Evolutionary conservation across 2,329 filamentous ascomycete species (phyloP).

Genomic region (Ceratocystis ficicola): DNA sequence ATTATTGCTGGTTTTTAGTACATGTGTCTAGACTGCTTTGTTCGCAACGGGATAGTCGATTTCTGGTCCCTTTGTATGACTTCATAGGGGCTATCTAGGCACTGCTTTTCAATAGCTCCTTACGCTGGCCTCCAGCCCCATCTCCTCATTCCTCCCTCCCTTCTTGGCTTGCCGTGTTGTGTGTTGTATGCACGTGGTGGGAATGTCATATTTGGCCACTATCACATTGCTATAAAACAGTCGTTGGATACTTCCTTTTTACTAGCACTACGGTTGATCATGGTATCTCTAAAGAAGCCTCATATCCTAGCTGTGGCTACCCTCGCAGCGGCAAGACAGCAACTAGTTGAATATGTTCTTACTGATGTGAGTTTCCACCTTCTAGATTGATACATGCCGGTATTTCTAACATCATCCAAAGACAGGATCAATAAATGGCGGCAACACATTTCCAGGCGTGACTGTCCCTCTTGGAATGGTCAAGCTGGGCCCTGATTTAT

Average conservation of each 20-base stretch:
- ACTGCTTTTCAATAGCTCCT: too few species aligned
- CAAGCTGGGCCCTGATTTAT: constrained; percentile 40
- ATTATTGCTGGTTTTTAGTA: too few species aligned
- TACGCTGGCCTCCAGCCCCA: too few species aligned
- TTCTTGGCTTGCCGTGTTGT: too few species aligned
- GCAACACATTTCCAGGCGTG: constrained; percentile 41
- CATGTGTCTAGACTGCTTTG: too few species aligned
- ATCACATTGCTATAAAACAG: too few species aligned
- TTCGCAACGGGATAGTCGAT: too few species aligned
- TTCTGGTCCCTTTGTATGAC: too few species aligned
- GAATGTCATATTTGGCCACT: too few species aligned
- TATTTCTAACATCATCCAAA: constrained; percentile 25
- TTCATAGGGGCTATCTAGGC: too few species aligned
- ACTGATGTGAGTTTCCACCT: constrained; percentile 28
- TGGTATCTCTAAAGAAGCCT: not conserved
- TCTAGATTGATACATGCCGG: not conserved
- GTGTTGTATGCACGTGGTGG: too few species aligned
- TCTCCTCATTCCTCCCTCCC: too few species aligned
- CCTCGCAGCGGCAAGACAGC: constrained; percentile 14
- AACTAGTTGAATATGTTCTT: constrained; percentile 30
- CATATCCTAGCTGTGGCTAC: not conserved
- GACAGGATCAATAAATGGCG: constrained; percentile 36
- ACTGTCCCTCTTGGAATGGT: constrained; percentile 38
- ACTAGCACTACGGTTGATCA: not conserved
- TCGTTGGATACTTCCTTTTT: not conserved